Evolutionary conservation across 345 rosid genomes (phyloP), one percentile per base, ranked within the genome.

Genomic region (Limnanthes douglasii): DNA sequence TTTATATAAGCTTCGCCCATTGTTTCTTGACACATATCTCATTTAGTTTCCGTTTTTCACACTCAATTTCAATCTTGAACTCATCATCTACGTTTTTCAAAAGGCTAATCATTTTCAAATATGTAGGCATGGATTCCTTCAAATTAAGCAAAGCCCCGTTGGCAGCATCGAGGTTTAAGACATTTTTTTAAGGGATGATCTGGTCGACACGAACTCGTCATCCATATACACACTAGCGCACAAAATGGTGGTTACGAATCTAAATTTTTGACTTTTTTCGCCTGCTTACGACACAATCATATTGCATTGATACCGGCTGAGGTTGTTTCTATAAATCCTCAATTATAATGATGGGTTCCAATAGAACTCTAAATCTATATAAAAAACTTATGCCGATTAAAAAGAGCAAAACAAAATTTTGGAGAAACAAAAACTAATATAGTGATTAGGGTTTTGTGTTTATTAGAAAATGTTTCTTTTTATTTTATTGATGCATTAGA

Each of bases 1-100:
- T n/a, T 67, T 75, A 81, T 16, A 5, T 41, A 1, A 92, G 96
- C 44, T 63, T 72, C 3, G 69, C 48, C 94, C 92, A 81, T 41
- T 69, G 77, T 31, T 62, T 64, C 64, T 60, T 78, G 34, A 28
- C 8, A 25, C 84, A 78, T 17, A 78, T 53, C 40, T 75, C 74
- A 18, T 51, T 48, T 23, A 86, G 46, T 64, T 62, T 78, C 60
- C 49, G 75, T 45, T 86, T 86, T 0, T 84, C 79, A 15, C 50
- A 61, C 35, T 59, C 64, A 11, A 69, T 56, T 34, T 51, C 61
- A n/a, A 66, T 47, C 24, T 48, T 56, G 9, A 55, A 31, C 15
- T 31, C 19, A 14, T 31, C 69, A 6, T 54, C 39, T 6, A 38
- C 50, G 15, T 8, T 50, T 5, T 21, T 35, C 23, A 16, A 5